These are phyloP conservation scores for Brassica hybrid DNA, from an alignment of 441 rosid species.

Conservation along the genomic window DNA sequence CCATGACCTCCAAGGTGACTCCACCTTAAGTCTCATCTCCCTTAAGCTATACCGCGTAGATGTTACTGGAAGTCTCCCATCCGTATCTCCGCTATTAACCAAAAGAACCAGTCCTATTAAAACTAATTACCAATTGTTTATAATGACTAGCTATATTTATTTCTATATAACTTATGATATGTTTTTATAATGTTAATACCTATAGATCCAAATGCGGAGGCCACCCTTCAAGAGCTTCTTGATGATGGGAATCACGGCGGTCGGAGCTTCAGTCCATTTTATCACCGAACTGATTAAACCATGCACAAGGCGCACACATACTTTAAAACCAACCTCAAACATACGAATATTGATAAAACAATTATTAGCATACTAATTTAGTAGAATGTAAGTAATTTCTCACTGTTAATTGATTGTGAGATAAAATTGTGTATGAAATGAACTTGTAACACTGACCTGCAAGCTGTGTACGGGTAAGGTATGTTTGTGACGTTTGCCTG, in stretches of 20 bases:
- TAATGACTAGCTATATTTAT: neutral
- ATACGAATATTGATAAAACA: neutral
- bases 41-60: slow-evolving; percentile 57
- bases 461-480: slow-evolving; percentile 54
- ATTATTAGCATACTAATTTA: neutral
- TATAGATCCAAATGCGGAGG: slow-evolving; percentile 61
- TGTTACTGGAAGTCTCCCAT: slow-evolving; percentile 68
- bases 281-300: too few relatives aligned
- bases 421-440: neutral
- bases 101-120: neutral
- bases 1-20: slow-evolving; percentile 63
- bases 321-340: neutral
- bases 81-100: slow-evolving; percentile 60
- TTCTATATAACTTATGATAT: neutral
- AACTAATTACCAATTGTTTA: neutral
- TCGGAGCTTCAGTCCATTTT: slow-evolving; percentile 49
- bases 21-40: slow-evolving; percentile 46
- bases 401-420: neutral
- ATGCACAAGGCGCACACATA: neutral
- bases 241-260: slow-evolving; percentile 49
- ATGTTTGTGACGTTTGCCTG: slow-evolving; percentile 64
- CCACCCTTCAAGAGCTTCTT: slow-evolving; percentile 50
- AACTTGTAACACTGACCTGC: slow-evolving; percentile 55
- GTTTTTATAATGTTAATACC: slow-evolving; percentile 35
- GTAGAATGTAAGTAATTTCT: neutral